Percentiles rank a stretch among this genome's conserved stretches.
phyloP scores from a whole-genome alignment of 805 yeast genomes.

The Candida easanensis region DNA sequence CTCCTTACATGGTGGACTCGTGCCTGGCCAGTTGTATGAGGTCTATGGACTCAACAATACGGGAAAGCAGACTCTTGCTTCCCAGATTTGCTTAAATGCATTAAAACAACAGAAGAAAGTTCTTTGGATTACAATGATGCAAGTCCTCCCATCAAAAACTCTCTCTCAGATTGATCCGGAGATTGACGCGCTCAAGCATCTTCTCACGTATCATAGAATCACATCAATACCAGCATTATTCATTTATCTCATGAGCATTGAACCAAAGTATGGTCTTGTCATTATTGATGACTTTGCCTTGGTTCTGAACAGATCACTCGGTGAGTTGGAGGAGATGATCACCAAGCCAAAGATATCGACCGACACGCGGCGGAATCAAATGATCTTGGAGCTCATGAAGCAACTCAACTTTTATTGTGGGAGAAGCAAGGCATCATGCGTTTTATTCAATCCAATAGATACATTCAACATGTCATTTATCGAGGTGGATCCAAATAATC shows the following conservation, averaged over 20 bases:
- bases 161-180: constrained; percentile 1
- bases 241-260: constrained; percentile 2
- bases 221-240: constrained; percentile 4
- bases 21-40: constrained; percentile 26
- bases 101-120: constrained; percentile 15
- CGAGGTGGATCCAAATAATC: constrained; percentile 7
- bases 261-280: constrained; percentile 14
- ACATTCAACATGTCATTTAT: constrained; percentile 23
- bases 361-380: constrained; percentile 11
- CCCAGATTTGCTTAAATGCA: constrained; percentile 16
- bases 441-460: constrained; percentile 19
- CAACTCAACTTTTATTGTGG: constrained; percentile 15
- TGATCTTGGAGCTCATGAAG: constrained; percentile 17
- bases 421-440: constrained; percentile 16
- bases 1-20: constrained; percentile 23
- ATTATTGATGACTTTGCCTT: constrained; percentile 26
- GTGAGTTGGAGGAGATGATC: constrained; percentile 12
- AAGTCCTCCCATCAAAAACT: constrained; percentile 1
- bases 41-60: constrained; percentile 21
- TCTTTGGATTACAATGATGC: constrained; percentile 25
- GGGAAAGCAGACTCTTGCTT: constrained; percentile 18
- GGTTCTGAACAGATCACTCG: constrained; percentile 12
- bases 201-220: constrained; percentile 1
- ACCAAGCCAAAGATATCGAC: constrained; percentile 4
- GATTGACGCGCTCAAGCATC: not conserved